Conservation (phyloP, 1,284 basidiomycete species). For the Cutaneotrichosporon mucoides region DNA sequence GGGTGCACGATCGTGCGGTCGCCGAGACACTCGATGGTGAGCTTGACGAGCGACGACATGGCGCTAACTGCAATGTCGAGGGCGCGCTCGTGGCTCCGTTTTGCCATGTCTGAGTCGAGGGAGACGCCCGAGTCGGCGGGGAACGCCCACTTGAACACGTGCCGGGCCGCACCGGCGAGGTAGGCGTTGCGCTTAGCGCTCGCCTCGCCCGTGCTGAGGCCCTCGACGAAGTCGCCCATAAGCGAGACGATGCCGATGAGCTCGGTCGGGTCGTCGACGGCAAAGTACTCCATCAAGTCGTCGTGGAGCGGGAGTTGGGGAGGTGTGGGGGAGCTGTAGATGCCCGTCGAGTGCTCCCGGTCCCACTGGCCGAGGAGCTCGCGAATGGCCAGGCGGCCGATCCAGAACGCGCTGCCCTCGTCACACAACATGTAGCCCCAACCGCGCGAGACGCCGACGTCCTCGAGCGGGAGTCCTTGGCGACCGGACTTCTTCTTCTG, state of each 20-base stretch:
- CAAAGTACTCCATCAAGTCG: conserved; percentile 40
- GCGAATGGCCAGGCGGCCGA: conserved; percentile 41
- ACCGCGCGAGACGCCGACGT: conserved; percentile 35
- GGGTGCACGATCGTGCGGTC: conserved; percentile 33
- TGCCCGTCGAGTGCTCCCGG: conserved; percentile 24
- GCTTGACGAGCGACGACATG: conserved; percentile 27
- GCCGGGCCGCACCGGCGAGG: conserved; percentile 35
- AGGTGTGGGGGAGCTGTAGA: conserved; percentile 26
- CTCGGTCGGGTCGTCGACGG: conserved; percentile 30
- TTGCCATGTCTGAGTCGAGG: conserved; percentile 8
- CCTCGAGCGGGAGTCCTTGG: conserved; percentile 30
- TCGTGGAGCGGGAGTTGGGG: conserved; percentile 27
- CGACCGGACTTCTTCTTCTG: background rate
- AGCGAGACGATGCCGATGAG: conserved; percentile 36
- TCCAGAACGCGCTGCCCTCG: conserved; percentile 43
- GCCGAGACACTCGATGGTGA: conserved; percentile 33
- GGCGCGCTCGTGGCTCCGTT: conserved; percentile 24
- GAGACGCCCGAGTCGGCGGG: conserved; percentile 23
- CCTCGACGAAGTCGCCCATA: conserved; percentile 25
- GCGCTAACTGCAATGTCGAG: conserved; percentile 24
- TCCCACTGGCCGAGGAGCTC: conserved; percentile 31
- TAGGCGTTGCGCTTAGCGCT: conserved; percentile 37
- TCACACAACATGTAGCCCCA: conserved; percentile 46
- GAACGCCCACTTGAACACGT: conserved; percentile 40
- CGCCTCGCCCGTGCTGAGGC: conserved; percentile 30